These are phyloP conservation scores for Pichia sp. DNA, from an alignment of 1,139 yeast genomes.

Conservation along the genomic window DNA sequence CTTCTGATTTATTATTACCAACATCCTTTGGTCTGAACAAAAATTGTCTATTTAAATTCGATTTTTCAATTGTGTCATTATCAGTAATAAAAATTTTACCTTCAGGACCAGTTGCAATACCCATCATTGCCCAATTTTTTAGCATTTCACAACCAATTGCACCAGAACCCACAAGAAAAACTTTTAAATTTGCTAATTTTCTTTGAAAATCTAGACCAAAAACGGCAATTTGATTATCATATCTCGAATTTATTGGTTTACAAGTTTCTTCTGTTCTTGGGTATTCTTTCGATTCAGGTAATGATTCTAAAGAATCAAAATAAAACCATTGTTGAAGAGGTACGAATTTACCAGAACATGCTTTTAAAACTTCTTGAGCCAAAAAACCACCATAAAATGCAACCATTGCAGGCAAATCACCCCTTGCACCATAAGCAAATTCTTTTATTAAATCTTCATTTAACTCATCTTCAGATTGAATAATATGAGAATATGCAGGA, in stretches of 20 bases:
- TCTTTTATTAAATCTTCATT: slow-evolving; percentile 65
- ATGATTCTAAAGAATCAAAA: slow-evolving; percentile 88
- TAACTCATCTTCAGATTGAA: slow-evolving; percentile 48
- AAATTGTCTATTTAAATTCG: slow-evolving; percentile 93
- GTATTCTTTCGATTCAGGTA: slow-evolving; percentile 55
- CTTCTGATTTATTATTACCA: slow-evolving; percentile 85
- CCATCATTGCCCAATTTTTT: slow-evolving; percentile 97
- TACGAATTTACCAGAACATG: slow-evolving; percentile 87
- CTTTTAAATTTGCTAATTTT: slow-evolving; percentile 64
- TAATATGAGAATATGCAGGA: slow-evolving; percentile 44
- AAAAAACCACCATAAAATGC: slow-evolving; percentile 93
- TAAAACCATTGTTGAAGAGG: slow-evolving; percentile 90
- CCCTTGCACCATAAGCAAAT: slow-evolving; percentile 78
- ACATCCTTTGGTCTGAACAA: slow-evolving; percentile 92
- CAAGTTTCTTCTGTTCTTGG: slow-evolving; percentile 68
- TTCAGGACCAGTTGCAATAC: slow-evolving; percentile 84
- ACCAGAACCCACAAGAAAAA: slow-evolving; percentile 94
- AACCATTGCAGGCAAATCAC: slow-evolving; percentile 85
- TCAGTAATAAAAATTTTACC: slow-evolving; percentile 87
- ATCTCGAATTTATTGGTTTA: slow-evolving; percentile 72
- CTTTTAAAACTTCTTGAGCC: slow-evolving; percentile 95
- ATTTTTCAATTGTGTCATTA: slow-evolving; percentile 91
- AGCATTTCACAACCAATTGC: slow-evolving; percentile 99
- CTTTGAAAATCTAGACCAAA: slow-evolving; percentile 79
- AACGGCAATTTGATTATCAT: slow-evolving; percentile 91